A percentile compares a stretch with the other conserved stretches of the same genome.
Evolutionary conservation across 345 rosid genomes (phyloP).

Genomic region (Boechera stricta): DNA sequence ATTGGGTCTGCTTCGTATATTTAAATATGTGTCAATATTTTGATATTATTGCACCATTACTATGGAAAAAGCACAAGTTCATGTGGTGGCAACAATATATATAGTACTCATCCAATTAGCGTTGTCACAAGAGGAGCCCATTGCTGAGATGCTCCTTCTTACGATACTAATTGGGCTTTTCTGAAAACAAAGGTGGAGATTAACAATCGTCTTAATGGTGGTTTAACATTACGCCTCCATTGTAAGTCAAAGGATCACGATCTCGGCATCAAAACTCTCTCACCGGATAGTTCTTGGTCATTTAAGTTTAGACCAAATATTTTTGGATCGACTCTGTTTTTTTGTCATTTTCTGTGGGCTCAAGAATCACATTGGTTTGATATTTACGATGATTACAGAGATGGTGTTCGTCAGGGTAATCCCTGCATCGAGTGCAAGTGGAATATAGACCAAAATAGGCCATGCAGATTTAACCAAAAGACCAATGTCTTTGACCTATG

Average conservation of each 20-base stretch:
- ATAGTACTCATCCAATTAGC: not conserved
- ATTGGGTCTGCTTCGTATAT: not conserved
- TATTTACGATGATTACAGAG: constrained; percentile 15
- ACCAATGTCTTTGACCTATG: constrained; percentile 14
- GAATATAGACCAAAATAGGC: constrained; percentile 7
- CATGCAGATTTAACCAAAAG: constrained; percentile 7
- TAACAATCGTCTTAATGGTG: constrained; percentile 32
- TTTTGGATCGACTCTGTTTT: constrained; percentile 8
- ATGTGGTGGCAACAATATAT: constrained; percentile 9
- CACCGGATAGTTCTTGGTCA: constrained; percentile 18
- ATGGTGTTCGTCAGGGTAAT: not conserved
- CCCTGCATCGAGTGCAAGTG: constrained; percentile 5
- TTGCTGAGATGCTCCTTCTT: constrained; percentile 4
- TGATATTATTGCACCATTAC: not conserved
- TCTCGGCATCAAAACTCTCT: not conserved
- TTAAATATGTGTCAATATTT: not conserved
- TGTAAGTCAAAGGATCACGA: constrained; percentile 22
- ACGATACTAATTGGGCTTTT: constrained; percentile 1
- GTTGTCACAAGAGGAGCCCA: constrained; percentile 1
- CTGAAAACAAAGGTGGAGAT: constrained; percentile 18
- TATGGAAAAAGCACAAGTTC: not conserved
- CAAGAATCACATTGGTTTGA: constrained; percentile 25
- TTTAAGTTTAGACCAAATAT: constrained; percentile 29
- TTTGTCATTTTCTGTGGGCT: constrained; percentile 18
- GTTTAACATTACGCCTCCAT: not conserved